These are phyloP conservation scores for Cryptococcus sp. DNA, from an alignment of 1,284 basidiomycete species.

Conservation along the genomic window DNA sequence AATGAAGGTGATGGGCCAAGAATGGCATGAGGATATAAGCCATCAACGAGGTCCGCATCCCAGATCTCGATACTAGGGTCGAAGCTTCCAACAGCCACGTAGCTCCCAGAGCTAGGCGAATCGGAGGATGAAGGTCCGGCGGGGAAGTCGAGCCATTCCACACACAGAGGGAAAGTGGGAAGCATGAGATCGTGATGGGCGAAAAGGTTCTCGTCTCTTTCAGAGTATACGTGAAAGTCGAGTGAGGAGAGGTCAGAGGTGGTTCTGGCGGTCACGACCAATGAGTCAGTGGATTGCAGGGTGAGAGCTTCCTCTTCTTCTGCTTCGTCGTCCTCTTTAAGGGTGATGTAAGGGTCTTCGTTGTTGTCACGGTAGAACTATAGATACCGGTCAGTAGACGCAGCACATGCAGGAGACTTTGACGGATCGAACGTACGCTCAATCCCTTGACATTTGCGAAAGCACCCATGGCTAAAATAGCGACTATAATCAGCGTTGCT, in stretches of 20 bases:
- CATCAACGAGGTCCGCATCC: conserved; percentile 91
- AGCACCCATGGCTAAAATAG: conserved; percentile 68
- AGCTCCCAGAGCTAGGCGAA: conserved; percentile 65
- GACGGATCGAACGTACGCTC: conserved; percentile 50
- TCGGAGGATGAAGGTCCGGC: conserved; percentile 34
- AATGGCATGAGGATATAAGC: conserved; percentile 89
- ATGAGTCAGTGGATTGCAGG: conserved; percentile 85
- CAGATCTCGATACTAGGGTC: conserved; percentile 99
- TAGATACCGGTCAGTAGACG: not conserved
- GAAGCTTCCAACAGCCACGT: conserved; percentile 93
- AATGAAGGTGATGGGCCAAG: conserved; percentile 70
- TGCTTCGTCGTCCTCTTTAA: conserved; percentile 85
- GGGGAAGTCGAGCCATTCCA: conserved; percentile 98
- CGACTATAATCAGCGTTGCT: not conserved
- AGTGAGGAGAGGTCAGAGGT: conserved; percentile 96
- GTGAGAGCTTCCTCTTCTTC: conserved; percentile 89
- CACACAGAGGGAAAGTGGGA: conserved; percentile 94
- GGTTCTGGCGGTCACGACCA: conserved; percentile 91
- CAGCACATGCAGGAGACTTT: not conserved
- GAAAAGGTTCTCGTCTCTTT: conserved; percentile 87
- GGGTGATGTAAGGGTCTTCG: conserved; percentile 95
- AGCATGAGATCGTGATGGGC: conserved; percentile 98
- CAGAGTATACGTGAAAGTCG: conserved; percentile 93
- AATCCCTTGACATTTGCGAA: conserved; percentile 97
- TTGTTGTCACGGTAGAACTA: conserved; percentile 82